Evolutionary conservation across 768 basidiomycete species (phyloP).

Genomic region (Mrakia gelida): DNA sequence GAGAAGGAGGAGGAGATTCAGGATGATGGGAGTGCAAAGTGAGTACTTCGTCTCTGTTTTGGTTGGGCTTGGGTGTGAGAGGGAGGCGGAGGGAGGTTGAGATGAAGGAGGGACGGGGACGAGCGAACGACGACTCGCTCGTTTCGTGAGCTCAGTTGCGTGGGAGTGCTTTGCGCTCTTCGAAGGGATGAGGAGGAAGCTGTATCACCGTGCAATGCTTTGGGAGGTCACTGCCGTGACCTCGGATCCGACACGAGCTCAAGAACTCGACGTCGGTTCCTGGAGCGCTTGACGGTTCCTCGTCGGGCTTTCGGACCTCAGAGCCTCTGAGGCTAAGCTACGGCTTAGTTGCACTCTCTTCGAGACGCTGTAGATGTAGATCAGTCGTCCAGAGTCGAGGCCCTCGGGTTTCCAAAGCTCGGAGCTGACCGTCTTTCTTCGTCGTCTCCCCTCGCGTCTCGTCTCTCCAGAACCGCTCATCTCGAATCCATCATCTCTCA

Average conservation of each 20-base stretch:
- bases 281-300: too few species aligned
- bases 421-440: neutral
- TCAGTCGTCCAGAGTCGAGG: too few species aligned
- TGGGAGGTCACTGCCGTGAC: too few species aligned
- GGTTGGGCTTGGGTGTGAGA: neutral
- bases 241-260: too few species aligned
- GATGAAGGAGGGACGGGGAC: neutral
- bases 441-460: neutral
- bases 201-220: too few species aligned
- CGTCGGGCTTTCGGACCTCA: too few species aligned
- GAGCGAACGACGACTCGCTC: neutral
- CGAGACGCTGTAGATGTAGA: too few species aligned
- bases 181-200: too few species aligned
- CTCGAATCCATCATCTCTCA: slow-evolving; percentile 20
- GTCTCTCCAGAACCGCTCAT: slow-evolving; percentile 12
- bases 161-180: neutral
- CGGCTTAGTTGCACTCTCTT: too few species aligned
- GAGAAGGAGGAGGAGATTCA: slow-evolving; percentile 35
- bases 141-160: neutral
- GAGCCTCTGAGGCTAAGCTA: too few species aligned
- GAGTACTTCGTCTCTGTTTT: slow-evolving; percentile 34
- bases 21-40: slow-evolving; percentile 45
- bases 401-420: neutral
- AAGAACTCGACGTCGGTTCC: too few species aligned
- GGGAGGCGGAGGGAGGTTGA: neutral